Base-by-base conservation (phyloP, 73 alveolate species). In the Urostyla sp. region DNA sequence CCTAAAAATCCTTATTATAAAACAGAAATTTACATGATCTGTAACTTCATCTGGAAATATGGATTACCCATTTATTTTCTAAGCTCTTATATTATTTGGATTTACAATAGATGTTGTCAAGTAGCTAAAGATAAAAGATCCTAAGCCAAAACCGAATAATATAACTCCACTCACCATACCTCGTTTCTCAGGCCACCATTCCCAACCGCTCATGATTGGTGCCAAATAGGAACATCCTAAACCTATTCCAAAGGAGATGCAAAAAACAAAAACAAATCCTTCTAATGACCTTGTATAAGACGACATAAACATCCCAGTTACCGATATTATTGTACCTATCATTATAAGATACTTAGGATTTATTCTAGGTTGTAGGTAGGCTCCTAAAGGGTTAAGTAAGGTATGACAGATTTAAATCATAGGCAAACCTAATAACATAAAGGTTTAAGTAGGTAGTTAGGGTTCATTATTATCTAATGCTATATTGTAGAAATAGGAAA, bases 131-230 rank as follows among this genome's bases (percentile, higher is more conserved):
- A 80, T 37, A 31, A 80, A 56, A n/a, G 63, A 56, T 24, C 90
- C 90, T n/a, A 80, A 18, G 0, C 84, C 90, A 50, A 80, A 61
- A 0, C 90, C 90, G 2, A 67, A 31, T 3, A 80, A 50, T 46
- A 80, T 40, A 30, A 80, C 34, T 0, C 90, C 90, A 63, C 75
- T 80, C 0, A 80, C 90, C 28, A 80, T 18, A 27, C 90, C 90
- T 66, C 66, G 61, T 48, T 76, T 80, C 30, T 80, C 58, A 7
- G 83, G 83, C 34, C 61, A 80, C 24, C 66, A 57, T 36, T 27
- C 21, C 90, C 90, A 80, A 24, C 67, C 76, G 2, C 60, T 34
- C 23, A 52, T 59, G 11, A 80, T 18, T 13, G 90, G 90, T 5
- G 72, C 80, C 10, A 80, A n/a, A 49, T 80, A 63, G 61, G 37